Evolutionary conservation across 1,284 basidiomycete species (phyloP), one percentile per base, ranked within the genome.

Genomic region (Leccinum angustisporum): DNA sequence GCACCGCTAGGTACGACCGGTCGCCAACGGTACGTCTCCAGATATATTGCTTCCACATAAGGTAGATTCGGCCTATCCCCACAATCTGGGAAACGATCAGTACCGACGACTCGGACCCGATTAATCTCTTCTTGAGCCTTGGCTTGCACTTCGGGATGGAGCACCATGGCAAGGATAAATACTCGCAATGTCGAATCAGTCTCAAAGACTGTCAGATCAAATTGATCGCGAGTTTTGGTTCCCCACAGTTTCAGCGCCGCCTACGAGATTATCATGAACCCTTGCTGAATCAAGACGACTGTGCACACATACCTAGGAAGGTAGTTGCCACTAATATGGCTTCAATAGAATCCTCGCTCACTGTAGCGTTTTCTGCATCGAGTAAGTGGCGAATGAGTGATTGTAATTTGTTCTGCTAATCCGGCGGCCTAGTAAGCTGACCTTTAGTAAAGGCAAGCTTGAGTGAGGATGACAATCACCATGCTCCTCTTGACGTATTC

Each of bases 101-200:
- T 51, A 8, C 73, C 73, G 1, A 75, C 52, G 8, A 76, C 72
- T 21, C 21, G 21, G 21, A 21, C 21, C 2, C 53, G 60, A 25
- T 73, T 64, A 50, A 73, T 74, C 48, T 73, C 74, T 40, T 66
- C 72, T 56, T 55, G 61, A 5, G 73, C 74, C 50, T 64, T 71
- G 5, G 25, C 55, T 43, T 71, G 72, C 9, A 63, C 56, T n/a
- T 72, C 60, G 1, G 72, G 72, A 59, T 75, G n/a, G 53, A 74
- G 72, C 4, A 74, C 34, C 72, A 76, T 73, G 33, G 72, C 73
- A 1, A 76, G 67, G 13, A 74, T 6, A 33, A 73, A 76, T 1
- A 63, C 31, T 25, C 43, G 61, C 13, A 73, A 4, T 1, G 43
- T 61, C 2, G 61, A 46, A 52, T 62, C 63, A 10, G 31, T 68